Evolutionary conservation across 192 early-diverging fungal species (phyloP), one percentile per base, ranked within the genome.

Genomic region (Anaeromyces robustus): DNA sequence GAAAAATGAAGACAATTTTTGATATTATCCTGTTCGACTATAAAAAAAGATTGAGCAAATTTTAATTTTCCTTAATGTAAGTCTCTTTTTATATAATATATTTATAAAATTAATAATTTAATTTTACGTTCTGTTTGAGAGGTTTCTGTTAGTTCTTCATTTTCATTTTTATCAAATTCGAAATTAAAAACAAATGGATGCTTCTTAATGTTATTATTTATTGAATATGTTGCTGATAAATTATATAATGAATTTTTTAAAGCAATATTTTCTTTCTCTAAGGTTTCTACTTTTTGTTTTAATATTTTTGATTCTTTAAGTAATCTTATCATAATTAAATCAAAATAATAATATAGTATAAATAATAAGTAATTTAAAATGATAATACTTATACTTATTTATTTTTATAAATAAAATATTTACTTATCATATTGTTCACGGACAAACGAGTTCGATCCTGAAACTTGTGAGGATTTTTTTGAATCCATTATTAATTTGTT

Each of bases 231-330:
- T 29, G 88, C 88, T 1, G 93, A 94, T 39, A 96, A 87, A 32
- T 96, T 94, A 81, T 91, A 95, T 31, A 96, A 88, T 14, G 90
- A 92, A 83, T 95, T 95, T 79, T 96, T 96, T 29, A 96, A 86
- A 16, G 89, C 88, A 37, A 86, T 88, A 83, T 95, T 96, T 83
- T 96, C 95, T 80, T 92, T 89, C 80, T 92, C 90, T 26, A 92
- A 81, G 5, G 86, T 77, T 78, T 92, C 94, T 12, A 94, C 89
- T 81, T 92, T 92, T 82, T 90, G 90, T 83, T 94, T 94, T 29
- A 96, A 87, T 28, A 87, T 82, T 77, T 91, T 91, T n/a, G 88
- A 85, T 80, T 94, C 94, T 78, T 90, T 91, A 5, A 89, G 52
- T 19, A 90, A n/a, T 22, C 52, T 68, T 52, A 16, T 16, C 13